Base-by-base conservation (phyloP, 306 rosid genomes). In the Rubus parviflorus region DNA sequence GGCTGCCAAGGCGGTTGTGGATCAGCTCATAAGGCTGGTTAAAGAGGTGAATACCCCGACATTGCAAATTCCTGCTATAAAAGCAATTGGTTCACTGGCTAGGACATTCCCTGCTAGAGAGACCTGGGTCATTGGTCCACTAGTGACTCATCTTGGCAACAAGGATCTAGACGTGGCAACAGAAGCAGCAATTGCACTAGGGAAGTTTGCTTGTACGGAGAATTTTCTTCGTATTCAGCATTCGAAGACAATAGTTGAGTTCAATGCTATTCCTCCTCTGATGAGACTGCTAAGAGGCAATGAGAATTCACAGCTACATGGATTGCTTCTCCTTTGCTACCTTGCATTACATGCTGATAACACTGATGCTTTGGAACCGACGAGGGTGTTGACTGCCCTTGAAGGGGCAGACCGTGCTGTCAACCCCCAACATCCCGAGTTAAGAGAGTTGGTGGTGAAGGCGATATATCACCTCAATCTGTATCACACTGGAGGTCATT, bases 31-130 rank as follows among this genome's bases (percentile, higher is more conserved):
- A 72, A 85, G 91, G 83, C 68, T 92, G 82, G 83, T 87, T 66
- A 76, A 81, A n/a, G 93, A 88, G 73, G 73, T 77, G 71, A 88
- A 92, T 79, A 85, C 64, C 70, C 93, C 90, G 0, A 4, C 66
- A 3, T 53, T 92, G 87, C 90, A 85, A 78, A 60, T 87, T 73
- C 87, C 88, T 5, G 89, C 91, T 6, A 78, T 91, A 41, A 89
- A 87, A 76, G 83, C 98, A 4, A 79, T 91, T 75, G 98, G 98
- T 47, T 87, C 91, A 1, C 77, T 93, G 79, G 97, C 97, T 41
- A 89, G 96, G 88, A 89, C 96, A 2, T 93, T 93, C 84, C 91
- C 97, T n/a, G 97, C 93, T 4, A 81, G 93, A 54, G 98, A 91
- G 81, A 93, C 92, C 15, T 74, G 97, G 46, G 96, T 89, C 15